Conservation (phyloP, 2,329 filamentous ascomycete genomes). For the Aspergillus tanneri region DNA sequence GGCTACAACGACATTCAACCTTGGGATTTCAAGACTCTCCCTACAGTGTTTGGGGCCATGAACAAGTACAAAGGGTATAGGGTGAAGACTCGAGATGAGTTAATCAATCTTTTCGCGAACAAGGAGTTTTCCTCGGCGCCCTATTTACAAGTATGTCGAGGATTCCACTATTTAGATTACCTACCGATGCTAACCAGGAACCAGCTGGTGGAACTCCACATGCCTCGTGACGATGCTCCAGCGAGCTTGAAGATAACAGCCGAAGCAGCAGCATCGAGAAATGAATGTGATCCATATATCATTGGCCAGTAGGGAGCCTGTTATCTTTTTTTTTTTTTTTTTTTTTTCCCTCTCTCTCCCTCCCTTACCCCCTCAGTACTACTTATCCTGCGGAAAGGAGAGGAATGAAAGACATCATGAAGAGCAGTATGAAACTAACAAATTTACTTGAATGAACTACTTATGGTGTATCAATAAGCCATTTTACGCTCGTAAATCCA, state of each 20-base stretch:
- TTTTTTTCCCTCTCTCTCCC: no score
- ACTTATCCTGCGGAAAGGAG: no score
- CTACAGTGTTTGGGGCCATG: constrained; percentile 65
- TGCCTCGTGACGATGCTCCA: constrained; percentile 77
- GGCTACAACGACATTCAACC: constrained; percentile 31
- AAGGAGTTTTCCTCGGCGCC: constrained; percentile 59
- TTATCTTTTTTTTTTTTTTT: no score
- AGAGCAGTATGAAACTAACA: no score
- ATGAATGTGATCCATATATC: no score
- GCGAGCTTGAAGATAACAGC: constrained; percentile 67
- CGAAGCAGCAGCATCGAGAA: constrained; percentile 67
- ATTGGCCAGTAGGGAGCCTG: no score
- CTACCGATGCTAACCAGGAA: constrained; percentile 36
- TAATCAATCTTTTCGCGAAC: constrained; percentile 65
- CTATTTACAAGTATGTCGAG: constrained; percentile 44
- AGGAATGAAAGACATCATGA: no score
- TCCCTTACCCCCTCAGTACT: no score
- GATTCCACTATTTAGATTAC: background rate
- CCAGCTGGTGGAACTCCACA: constrained; percentile 78
- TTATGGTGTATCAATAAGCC: no score
- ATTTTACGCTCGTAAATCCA: no score
- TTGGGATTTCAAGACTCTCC: constrained; percentile 58
- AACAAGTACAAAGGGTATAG: constrained; percentile 62
- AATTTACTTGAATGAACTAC: no score
- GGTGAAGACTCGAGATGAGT: constrained; percentile 67